phyloP scores from a whole-genome alignment of 2,329 filamentous ascomycete species.

The Tympanopsis confertula region DNA sequence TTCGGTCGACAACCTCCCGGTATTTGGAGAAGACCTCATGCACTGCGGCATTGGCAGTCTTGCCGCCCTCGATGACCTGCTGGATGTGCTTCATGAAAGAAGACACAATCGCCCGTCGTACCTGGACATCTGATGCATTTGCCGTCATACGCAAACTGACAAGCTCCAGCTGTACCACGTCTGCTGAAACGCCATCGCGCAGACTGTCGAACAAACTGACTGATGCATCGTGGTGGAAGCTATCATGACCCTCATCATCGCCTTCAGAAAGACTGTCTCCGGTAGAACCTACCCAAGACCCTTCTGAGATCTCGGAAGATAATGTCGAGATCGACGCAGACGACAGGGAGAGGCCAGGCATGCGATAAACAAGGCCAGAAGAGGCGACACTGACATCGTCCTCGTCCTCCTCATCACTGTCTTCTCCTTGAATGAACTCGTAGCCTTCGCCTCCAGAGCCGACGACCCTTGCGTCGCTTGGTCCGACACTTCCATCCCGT shows the following conservation, averaged over 20 bases:
- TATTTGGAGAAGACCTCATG: slow-evolving; percentile 42
- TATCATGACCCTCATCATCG: slow-evolving; percentile 26
- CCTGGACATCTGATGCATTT: slow-evolving; percentile 79
- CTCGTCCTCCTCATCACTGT: slow-evolving; percentile 35
- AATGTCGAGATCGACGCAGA: slow-evolving; percentile 44
- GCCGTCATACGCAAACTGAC: slow-evolving; percentile 84
- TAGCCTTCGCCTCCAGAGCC: slow-evolving; percentile 38
- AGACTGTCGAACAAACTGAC: slow-evolving; percentile 78
- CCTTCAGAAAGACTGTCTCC: slow-evolving; percentile 27
- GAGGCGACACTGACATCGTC: slow-evolving; percentile 16
- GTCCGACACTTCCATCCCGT: slow-evolving; percentile 22
- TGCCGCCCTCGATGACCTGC: slow-evolving; percentile 43
- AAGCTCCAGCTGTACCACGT: slow-evolving; percentile 84
- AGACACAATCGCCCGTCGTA: slow-evolving; percentile 74
- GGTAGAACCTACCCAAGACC: slow-evolving; percentile 55
- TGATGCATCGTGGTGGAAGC: slow-evolving; percentile 81
- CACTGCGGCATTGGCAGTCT: slow-evolving; percentile 19
- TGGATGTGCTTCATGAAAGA: slow-evolving; percentile 75
- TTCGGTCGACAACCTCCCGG: slow-evolving; percentile 49
- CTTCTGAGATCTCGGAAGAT: slow-evolving; percentile 59
- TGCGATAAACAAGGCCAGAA: slow-evolving; percentile 37
- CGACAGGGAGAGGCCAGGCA: slow-evolving; percentile 38
- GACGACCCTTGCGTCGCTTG: slow-evolving; percentile 31
- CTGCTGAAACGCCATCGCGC: slow-evolving; percentile 57
- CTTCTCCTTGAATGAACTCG: slow-evolving; percentile 30